Evolutionary conservation across 371 early-diverging fungal species (phyloP).

Genomic region (Neoconidiobolus thromboides): DNA sequence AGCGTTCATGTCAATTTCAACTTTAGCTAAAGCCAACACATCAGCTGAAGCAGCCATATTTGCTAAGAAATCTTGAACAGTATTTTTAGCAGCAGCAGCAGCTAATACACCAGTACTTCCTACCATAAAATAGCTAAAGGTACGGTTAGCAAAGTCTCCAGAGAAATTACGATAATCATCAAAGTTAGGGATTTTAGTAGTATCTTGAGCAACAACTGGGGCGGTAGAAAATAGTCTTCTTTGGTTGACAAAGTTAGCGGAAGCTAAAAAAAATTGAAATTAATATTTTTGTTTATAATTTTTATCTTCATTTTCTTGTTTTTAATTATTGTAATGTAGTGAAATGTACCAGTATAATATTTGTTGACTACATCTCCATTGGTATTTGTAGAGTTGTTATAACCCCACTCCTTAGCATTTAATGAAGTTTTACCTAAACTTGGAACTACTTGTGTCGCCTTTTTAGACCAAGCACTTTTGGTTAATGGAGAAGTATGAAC

Average conservation of each 20-base stretch:
- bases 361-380: not conserved
- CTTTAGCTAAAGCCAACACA: slow-evolving; percentile 93
- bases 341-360: slow-evolving; percentile 3
- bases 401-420: not conserved
- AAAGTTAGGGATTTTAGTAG: slow-evolving; percentile 42
- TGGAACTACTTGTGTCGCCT: not conserved
- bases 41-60: slow-evolving; percentile 91
- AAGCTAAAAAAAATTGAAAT: slow-evolving; percentile 9
- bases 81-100: slow-evolving; percentile 78
- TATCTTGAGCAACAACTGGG: slow-evolving; percentile 14
- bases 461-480: not conserved
- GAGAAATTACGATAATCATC: slow-evolving; percentile 41
- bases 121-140: slow-evolving; percentile 85
- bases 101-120: slow-evolving; percentile 73
- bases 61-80: slow-evolving; percentile 74
- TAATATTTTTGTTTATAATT: not conserved
- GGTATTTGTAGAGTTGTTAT: not conserved
- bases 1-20: slow-evolving; percentile 74
- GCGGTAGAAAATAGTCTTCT: slow-evolving; percentile 24
- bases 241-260: slow-evolving; percentile 18
- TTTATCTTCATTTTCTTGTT: not conserved
- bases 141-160: slow-evolving; percentile 44
- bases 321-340: not conserved
- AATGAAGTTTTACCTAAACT: not conserved
- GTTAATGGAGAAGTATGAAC: not conserved